Conservation (phyloP, 1,139 yeast species). For the Debaryomyces robertsiae region DNA sequence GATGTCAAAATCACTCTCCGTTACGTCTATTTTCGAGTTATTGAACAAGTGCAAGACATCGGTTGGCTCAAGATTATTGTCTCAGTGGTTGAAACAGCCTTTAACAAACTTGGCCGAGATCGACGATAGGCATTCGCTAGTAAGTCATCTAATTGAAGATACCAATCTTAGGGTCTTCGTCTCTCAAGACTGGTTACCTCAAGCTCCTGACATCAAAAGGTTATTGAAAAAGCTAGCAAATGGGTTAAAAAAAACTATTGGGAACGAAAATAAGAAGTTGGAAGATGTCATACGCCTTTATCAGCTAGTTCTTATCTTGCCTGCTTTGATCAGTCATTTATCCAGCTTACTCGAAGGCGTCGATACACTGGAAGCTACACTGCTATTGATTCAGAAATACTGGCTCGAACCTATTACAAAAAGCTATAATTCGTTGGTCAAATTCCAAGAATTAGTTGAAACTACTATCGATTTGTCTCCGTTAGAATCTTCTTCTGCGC, state of each 20-base stretch:
- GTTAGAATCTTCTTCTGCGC: slow-evolving; percentile 55
- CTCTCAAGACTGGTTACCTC: slow-evolving; percentile 66
- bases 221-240: slow-evolving; percentile 62
- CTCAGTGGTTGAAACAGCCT: slow-evolving; percentile 97
- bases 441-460: slow-evolving; percentile 84
- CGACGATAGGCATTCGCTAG: slow-evolving; percentile 68
- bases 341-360: slow-evolving; percentile 38
- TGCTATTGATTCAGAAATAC: slow-evolving; percentile 42
- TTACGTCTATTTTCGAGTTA: slow-evolving; percentile 73
- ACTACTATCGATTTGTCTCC: slow-evolving; percentile 88
- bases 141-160: slow-evolving; percentile 71
- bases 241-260: slow-evolving; percentile 39
- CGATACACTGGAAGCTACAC: slow-evolving; percentile 23
- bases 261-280: slow-evolving; percentile 50
- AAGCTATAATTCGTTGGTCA: slow-evolving; percentile 54
- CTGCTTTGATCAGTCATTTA: slow-evolving; percentile 61
- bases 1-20: slow-evolving; percentile 44
- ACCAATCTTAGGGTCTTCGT: slow-evolving; percentile 64
- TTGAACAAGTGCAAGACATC: slow-evolving; percentile 84
- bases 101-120: slow-evolving; percentile 65
- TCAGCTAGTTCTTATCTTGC: slow-evolving; percentile 72
- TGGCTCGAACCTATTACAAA: slow-evolving; percentile 64
- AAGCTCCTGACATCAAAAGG: slow-evolving; percentile 82
- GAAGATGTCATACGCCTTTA: slow-evolving; percentile 93
- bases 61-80: slow-evolving; percentile 81